phyloP scores from a whole-genome alignment of 192 early-diverging fungal genomes.

The Podila epigama region DNA sequence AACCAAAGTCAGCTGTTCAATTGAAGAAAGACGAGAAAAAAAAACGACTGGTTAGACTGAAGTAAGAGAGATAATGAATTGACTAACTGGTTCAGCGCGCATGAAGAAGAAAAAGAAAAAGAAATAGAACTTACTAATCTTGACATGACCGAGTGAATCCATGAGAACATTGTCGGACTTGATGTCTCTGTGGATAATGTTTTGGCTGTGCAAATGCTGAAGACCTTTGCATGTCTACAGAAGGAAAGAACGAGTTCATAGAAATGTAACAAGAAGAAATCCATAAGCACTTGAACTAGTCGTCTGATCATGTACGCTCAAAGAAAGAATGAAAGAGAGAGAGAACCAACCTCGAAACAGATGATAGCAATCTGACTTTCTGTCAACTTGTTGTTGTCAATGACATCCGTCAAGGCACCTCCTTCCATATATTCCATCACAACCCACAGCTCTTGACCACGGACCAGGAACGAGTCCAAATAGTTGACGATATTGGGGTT shows the following conservation, averaged over 20 bases:
- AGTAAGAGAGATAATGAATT: too few relatives aligned
- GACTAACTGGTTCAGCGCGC: too few relatives aligned
- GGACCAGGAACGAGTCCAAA: constrained; percentile 89
- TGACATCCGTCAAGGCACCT: constrained; percentile 95
- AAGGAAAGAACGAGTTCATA: too few relatives aligned
- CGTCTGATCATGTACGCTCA: too few relatives aligned
- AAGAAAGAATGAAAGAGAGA: too few relatives aligned
- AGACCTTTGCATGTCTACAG: constrained; percentile 82
- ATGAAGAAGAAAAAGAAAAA: constrained; percentile 1
- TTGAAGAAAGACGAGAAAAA: too few relatives aligned
- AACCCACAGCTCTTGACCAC: constrained; percentile 89
- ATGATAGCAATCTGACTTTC: constrained; percentile 95
- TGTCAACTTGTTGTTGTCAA: constrained; percentile 92
- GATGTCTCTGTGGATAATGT: constrained; percentile 93
- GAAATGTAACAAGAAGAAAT: not conserved
- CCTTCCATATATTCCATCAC: constrained; percentile 99
- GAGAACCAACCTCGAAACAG: constrained; percentile 78
- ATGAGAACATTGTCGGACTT: constrained; percentile 91
- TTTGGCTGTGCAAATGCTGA: constrained; percentile 78
- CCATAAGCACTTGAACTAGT: too few relatives aligned
- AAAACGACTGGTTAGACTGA: not conserved
- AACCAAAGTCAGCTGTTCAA: constrained; percentile 95
- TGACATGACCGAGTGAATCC: constrained; percentile 82
- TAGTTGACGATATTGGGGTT: constrained; percentile 99
- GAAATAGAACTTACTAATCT: constrained; percentile 56